These are phyloP conservation scores for Blastobotrys muscicola DNA, from an alignment of 805 yeast species.

Conservation along the genomic window DNA sequence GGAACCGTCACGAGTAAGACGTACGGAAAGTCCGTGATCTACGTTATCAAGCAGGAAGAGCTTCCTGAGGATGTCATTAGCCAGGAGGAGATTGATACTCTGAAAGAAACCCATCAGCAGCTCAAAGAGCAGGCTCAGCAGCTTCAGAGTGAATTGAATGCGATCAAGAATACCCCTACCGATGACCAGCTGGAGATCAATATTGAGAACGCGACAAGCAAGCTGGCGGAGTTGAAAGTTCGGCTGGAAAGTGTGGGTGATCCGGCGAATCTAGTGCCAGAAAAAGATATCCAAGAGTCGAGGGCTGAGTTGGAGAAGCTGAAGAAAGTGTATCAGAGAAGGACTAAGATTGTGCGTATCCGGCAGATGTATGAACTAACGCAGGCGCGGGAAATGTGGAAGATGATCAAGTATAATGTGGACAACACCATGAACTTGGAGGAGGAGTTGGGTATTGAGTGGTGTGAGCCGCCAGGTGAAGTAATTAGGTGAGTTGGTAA, in stretches of 20 bases:
- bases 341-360: too few relatives aligned
- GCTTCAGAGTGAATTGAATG: not conserved
- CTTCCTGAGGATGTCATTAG: not conserved
- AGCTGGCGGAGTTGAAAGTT: not conserved
- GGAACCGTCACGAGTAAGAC: constrained; percentile 6
- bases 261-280: too few relatives aligned
- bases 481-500: not conserved
- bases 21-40: constrained; percentile 5
- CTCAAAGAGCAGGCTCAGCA: not conserved
- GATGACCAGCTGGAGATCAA: not conserved
- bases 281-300: too few relatives aligned
- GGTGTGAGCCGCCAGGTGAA: not conserved
- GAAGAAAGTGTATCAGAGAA: too few relatives aligned
- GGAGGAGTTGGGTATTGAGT: constrained; percentile 4
- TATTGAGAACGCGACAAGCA: too few relatives aligned
- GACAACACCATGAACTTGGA: not conserved
- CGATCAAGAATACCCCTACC: not conserved
- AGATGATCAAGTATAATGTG: constrained; percentile 1
- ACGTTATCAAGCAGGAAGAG: constrained; percentile 5
- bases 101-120: not conserved
- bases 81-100: not conserved
- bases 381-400: too few relatives aligned
- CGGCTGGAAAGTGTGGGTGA: too few relatives aligned
- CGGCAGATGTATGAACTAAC: too few relatives aligned
- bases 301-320: too few relatives aligned